Percentiles rank a stretch among this genome's conserved stretches.
phyloP scores from a whole-genome alignment of 352 stramenopile species.

The Stephanocyclus meneghinianus region DNA sequence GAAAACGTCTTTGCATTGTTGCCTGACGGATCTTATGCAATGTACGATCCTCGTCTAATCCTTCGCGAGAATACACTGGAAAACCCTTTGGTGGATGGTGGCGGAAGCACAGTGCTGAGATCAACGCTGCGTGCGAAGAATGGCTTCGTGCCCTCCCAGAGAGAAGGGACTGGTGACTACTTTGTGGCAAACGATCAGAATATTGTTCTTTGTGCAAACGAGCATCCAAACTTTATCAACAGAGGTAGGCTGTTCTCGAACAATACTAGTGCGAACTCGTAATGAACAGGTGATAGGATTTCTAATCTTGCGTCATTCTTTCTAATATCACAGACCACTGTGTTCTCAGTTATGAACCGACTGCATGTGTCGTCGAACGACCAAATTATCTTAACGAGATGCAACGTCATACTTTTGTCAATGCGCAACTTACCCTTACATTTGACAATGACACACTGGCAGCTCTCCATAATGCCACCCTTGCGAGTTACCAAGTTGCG shows the following conservation, averaged over 20 bases:
- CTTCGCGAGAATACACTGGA: constrained; percentile 48
- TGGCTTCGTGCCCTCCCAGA: constrained; percentile 25
- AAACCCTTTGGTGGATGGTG: constrained; percentile 49
- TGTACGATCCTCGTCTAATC: constrained; percentile 56
- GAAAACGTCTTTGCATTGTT: constrained; percentile 56
- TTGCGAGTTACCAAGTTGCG: neutral
- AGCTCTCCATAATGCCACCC: constrained; percentile 9
- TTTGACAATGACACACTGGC: constrained; percentile 18
- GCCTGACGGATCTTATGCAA: constrained; percentile 39
- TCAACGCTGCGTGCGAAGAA: constrained; percentile 39
- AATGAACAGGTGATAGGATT: neutral
- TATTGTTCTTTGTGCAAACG: constrained; percentile 54
- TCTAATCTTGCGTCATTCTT: neutral
- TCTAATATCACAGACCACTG: neutral
- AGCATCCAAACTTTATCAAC: constrained; percentile 60
- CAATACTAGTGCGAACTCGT: too few relatives aligned
- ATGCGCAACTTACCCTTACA: constrained; percentile 14
- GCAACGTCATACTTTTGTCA: constrained; percentile 1
- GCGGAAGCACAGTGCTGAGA: constrained; percentile 39
- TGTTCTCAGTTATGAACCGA: constrained; percentile 5
- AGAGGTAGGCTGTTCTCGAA: constrained; percentile 16
- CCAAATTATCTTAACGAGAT: constrained; percentile 1
- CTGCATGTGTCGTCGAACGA: constrained; percentile 5
- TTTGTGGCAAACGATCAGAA: constrained; percentile 53
- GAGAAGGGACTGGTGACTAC: constrained; percentile 15